phyloP scores from a whole-genome alignment of 345 rosid genomes.

The Adansonia digitata region DNA sequence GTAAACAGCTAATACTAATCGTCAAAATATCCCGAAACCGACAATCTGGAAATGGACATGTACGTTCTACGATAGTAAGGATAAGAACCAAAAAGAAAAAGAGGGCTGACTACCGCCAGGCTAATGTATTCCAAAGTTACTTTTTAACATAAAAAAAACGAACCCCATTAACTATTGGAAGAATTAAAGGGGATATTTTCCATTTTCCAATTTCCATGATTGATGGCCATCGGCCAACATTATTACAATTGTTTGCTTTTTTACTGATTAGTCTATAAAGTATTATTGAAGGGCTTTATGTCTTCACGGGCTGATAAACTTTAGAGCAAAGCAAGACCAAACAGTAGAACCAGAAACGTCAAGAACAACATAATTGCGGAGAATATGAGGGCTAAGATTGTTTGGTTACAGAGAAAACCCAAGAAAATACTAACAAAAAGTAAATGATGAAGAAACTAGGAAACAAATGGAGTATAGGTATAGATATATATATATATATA shows the following conservation, averaged over 20 bases:
- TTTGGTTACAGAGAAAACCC: conserved; percentile 12
- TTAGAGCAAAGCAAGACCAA: background rate
- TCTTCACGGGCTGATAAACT: background rate
- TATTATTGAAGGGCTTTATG: background rate
- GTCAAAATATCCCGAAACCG: too few relatives aligned
- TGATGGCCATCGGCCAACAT: background rate
- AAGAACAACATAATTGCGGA: background rate
- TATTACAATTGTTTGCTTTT: background rate
- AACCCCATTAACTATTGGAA: too few relatives aligned
- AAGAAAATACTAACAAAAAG: background rate
- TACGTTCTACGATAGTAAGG: too few relatives aligned
- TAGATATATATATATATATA: background rate
- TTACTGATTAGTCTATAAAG: background rate
- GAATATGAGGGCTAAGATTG: background rate
- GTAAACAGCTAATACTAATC: too few relatives aligned
- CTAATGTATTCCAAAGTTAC: too few relatives aligned
- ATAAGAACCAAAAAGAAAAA: too few relatives aligned
- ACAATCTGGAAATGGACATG: too few relatives aligned
- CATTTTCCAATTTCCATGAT: too few relatives aligned
- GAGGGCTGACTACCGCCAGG: too few relatives aligned
- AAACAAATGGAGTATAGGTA: background rate
- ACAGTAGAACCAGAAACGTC: background rate
- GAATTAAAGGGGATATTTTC: too few relatives aligned
- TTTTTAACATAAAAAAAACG: too few relatives aligned
- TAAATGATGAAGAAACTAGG: background rate